phyloP scores from a whole-genome alignment of 2,329 filamentous ascomycete genomes.

The Beauveria caledonica region DNA sequence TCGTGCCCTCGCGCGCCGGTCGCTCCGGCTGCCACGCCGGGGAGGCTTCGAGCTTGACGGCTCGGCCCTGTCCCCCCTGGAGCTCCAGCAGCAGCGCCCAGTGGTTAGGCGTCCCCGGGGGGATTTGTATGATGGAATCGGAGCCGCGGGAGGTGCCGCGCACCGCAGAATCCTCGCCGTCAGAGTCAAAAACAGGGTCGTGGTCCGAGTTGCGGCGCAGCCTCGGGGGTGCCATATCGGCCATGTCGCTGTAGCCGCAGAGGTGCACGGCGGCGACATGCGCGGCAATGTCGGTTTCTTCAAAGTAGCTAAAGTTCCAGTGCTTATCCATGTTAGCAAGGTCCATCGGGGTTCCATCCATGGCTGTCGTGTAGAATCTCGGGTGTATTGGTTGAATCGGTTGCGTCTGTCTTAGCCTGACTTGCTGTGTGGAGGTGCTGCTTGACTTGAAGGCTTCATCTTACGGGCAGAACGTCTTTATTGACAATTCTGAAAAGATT shows the following conservation, averaged over 20 bases:
- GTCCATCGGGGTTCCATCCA: neutral
- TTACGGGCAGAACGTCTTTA: too few relatives aligned
- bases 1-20: neutral
- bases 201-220: neutral
- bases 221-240: neutral
- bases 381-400: neutral
- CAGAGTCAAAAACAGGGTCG: neutral
- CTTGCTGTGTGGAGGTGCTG: too few relatives aligned
- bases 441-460: too few relatives aligned
- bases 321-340: neutral
- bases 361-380: neutral
- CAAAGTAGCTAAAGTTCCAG: slow-evolving; percentile 1
- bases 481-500: too few relatives aligned
- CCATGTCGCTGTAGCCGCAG: neutral
- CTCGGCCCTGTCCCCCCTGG: neutral
- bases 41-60: slow-evolving; percentile 1
- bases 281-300: neutral
- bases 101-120: neutral
- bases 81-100: slow-evolving; percentile 3
- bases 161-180: neutral
- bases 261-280: neutral
- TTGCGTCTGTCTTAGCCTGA: neutral
- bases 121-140: neutral
- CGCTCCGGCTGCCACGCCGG: neutral
- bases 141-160: neutral